These are phyloP conservation scores for Cajanus cajan DNA, from an alignment of 306 rosid species.

Conservation along the genomic window DNA sequence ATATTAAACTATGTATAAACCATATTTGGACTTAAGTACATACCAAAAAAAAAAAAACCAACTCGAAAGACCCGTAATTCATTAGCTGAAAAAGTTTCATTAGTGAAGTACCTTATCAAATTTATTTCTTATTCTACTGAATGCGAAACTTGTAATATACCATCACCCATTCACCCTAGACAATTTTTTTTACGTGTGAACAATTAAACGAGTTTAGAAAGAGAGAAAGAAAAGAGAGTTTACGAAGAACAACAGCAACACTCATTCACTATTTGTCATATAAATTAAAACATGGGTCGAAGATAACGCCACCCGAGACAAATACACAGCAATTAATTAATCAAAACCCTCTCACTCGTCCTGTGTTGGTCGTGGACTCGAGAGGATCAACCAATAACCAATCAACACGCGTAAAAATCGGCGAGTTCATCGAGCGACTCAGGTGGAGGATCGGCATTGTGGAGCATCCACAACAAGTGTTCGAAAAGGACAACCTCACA, in stretches of 20 bases:
- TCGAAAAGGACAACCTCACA: constrained; percentile 83
- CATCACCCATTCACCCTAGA: too few species aligned
- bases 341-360: background rate
- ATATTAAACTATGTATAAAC: too few species aligned
- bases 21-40: too few species aligned
- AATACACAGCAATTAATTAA: background rate
- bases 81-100: too few species aligned
- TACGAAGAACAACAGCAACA: background rate
- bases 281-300: background rate
- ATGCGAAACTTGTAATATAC: too few species aligned
- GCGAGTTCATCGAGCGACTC: constrained; percentile 67
- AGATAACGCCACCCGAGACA: background rate
- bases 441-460: constrained; percentile 72
- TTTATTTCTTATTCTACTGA: too few species aligned
- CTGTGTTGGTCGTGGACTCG: background rate
- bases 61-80: too few species aligned
- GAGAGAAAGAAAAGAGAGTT: background rate
- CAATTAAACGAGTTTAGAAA: too few species aligned
- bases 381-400: too few species aligned
- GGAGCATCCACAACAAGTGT: constrained; percentile 83
- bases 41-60: too few species aligned
- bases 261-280: background rate
- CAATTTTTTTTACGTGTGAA: too few species aligned
- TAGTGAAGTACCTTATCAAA: too few species aligned
- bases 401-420: constrained; percentile 61